These are phyloP conservation scores for Vigna nakashimae DNA, from an alignment of 306 rosid species.

Conservation along the genomic window DNA sequence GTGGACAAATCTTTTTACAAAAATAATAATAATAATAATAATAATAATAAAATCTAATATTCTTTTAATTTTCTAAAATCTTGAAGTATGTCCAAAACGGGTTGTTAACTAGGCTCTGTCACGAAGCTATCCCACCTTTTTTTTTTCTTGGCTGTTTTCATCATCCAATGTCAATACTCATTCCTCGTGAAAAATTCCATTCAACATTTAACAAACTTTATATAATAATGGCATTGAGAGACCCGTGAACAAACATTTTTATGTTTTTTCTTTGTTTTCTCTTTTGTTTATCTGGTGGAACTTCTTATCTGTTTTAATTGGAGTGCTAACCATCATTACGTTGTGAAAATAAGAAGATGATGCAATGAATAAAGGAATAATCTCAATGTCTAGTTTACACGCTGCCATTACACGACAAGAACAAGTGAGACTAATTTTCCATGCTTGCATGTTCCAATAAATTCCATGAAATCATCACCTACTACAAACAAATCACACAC, in stretches of 20 bases:
- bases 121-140: constrained; percentile 43
- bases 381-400: constrained; percentile 41
- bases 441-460: constrained; percentile 11
- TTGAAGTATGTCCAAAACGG: constrained; percentile 49
- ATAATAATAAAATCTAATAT: background rate
- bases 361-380: constrained; percentile 37
- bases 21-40: background rate
- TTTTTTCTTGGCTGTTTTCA: constrained; percentile 23
- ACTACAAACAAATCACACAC: constrained; percentile 1
- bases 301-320: constrained; percentile 44
- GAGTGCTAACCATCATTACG: constrained; percentile 39
- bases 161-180: constrained; percentile 30
- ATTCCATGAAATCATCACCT: constrained; percentile 21
- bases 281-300: constrained; percentile 37
- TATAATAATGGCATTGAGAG: constrained; percentile 49
- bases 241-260: constrained; percentile 61
- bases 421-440: constrained; percentile 2
- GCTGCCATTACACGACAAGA: constrained; percentile 36
- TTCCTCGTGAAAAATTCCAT: constrained; percentile 40
- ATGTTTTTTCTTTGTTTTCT: too few species aligned
- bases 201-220: constrained; percentile 50
- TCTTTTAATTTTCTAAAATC: background rate
- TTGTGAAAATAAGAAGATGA: constrained; percentile 29
- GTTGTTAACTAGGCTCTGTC: constrained; percentile 76
- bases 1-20: constrained; percentile 9